phyloP scores from a whole-genome alignment of 163 green algal species.

The Dunaliella salina region DNA sequence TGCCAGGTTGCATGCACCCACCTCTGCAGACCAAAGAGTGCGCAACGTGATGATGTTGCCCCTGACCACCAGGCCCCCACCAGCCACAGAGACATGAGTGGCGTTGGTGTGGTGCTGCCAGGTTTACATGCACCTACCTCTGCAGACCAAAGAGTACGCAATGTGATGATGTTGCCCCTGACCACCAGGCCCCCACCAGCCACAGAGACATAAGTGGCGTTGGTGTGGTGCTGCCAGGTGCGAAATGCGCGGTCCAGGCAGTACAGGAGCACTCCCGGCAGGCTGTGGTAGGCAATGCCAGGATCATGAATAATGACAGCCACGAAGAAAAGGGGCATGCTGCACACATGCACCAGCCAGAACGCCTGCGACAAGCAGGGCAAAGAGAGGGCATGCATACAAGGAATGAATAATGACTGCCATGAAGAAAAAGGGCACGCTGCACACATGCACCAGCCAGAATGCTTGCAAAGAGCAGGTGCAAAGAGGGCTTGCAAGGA shows the following conservation, averaged over 20 bases:
- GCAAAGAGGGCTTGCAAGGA: no score
- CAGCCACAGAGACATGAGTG: no score
- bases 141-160: neutral
- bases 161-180: neutral
- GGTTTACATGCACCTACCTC: neutral
- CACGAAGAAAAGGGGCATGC: neutral
- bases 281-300: neutral
- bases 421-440: neutral
- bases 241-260: conserved; percentile 1
- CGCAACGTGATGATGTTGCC: no score
- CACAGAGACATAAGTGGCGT: neutral
- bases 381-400: no score
- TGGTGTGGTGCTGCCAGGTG: conserved; percentile 5
- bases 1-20: neutral
- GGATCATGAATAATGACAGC: neutral
- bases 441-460: conserved; percentile 10
- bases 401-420: neutral
- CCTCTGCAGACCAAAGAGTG: no score
- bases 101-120: no score
- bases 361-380: neutral
- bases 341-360: conserved; percentile 10
- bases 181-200: neutral
- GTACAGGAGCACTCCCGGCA: conserved; percentile 6
- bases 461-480: neutral
- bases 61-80: no score